Conservation (phyloP, 2,329 filamentous ascomycete genomes). For the Leptosphaerulina australis region DNA sequence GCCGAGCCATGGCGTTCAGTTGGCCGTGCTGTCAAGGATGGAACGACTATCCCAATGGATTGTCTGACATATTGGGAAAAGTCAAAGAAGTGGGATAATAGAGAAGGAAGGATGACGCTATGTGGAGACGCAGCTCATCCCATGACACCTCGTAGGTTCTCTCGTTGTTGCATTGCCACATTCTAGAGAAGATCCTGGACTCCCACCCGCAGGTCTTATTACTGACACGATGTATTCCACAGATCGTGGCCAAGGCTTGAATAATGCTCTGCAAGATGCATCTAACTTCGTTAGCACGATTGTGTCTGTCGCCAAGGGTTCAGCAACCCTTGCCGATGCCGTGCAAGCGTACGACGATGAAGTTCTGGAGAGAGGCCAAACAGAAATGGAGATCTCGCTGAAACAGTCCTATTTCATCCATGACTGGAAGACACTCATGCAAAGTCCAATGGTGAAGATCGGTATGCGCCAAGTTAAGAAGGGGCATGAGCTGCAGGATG, state of each 20-base stretch:
- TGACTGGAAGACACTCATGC: conserved; percentile 43
- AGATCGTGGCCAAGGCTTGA: conserved; percentile 47
- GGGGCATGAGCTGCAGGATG: conserved; percentile 11
- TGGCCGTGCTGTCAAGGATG: conserved; percentile 29
- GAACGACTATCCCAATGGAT: conserved; percentile 35
- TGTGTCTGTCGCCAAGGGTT: conserved; percentile 13
- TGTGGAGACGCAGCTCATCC: conserved; percentile 48
- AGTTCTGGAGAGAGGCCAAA: conserved; percentile 50
- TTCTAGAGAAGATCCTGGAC: conserved; percentile 13
- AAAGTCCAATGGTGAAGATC: conserved; percentile 37
- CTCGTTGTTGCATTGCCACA: conserved; percentile 13
- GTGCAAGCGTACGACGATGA: conserved; percentile 44
- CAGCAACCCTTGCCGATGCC: conserved; percentile 20
- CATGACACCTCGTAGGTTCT: conserved; percentile 43
- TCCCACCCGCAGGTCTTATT: conserved; percentile 14
- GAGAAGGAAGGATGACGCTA: conserved; percentile 41
- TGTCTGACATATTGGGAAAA: conserved; percentile 41
- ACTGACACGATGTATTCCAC: conserved; percentile 14
- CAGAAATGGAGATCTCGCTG: conserved; percentile 53
- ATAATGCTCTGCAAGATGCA: conserved; percentile 44
- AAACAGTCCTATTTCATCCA: conserved; percentile 56
- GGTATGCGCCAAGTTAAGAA: conserved; percentile 24
- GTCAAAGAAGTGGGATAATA: conserved; percentile 41
- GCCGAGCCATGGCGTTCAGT: conserved; percentile 41
- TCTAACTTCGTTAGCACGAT: conserved; percentile 30